These are phyloP conservation scores for Tremellales sp. DNA, from an alignment of 1,284 basidiomycete genomes.

Conservation along the genomic window DNA sequence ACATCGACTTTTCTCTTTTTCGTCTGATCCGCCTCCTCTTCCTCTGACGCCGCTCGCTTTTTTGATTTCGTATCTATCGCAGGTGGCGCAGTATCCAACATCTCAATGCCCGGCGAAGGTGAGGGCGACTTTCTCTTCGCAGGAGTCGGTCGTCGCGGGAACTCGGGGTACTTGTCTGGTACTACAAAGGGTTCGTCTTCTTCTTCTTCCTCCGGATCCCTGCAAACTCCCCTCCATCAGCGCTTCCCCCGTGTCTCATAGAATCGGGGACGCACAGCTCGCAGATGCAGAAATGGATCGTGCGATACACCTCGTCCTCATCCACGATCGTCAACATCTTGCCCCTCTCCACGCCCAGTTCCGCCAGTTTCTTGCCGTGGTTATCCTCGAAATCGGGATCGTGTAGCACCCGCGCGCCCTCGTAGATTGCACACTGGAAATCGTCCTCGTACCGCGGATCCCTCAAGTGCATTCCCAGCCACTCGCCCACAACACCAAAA, in stretches of 20 bases:
- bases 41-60: constrained; percentile 6
- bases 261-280: constrained; percentile 57
- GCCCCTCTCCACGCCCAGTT: constrained; percentile 41
- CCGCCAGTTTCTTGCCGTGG: constrained; percentile 38
- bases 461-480: constrained; percentile 51
- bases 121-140: not conserved
- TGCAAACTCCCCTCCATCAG: not conserved
- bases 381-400: constrained; percentile 48
- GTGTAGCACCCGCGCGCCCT: constrained; percentile 60
- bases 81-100: too few species aligned
- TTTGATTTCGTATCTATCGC: not conserved
- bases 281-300: constrained; percentile 68
- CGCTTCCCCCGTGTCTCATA: not conserved
- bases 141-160: constrained; percentile 8
- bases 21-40: too few species aligned
- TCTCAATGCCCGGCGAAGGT: constrained; percentile 8
- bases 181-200: constrained; percentile 7
- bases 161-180: constrained; percentile 10
- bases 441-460: constrained; percentile 43
- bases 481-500: constrained; percentile 53
- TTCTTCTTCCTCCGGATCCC: not conserved
- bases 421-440: constrained; percentile 73
- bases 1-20: too few species aligned
- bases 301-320: constrained; percentile 66
- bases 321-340: constrained; percentile 76